A percentile compares a stretch with the other conserved stretches of the same genome.
Conservation (phyloP, 164 flowering plant genomes). For the Warburgia ugandensis region DNA sequence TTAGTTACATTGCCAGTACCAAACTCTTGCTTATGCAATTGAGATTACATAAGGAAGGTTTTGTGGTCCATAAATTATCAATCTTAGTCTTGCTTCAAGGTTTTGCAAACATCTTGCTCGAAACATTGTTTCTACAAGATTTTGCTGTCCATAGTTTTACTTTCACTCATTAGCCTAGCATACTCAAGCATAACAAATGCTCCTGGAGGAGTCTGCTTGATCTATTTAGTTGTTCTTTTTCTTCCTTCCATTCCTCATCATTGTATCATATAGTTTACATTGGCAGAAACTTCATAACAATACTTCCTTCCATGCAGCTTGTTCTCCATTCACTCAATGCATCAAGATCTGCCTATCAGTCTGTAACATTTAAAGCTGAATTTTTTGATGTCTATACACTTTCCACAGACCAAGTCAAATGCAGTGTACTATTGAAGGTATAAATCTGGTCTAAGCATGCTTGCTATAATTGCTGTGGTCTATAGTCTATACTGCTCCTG, state of each 20-base stretch:
- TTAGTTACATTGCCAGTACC: too few species aligned
- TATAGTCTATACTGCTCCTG: constrained; percentile 7
- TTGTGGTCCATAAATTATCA: too few species aligned
- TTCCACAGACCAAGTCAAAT: constrained; percentile 53
- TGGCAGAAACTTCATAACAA: background rate
- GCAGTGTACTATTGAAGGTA: constrained; percentile 92
- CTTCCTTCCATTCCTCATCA: background rate
- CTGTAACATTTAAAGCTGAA: constrained; percentile 51
- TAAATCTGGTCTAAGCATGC: background rate
- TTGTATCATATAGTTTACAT: background rate
- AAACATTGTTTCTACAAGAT: too few species aligned
- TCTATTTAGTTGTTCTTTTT: background rate
- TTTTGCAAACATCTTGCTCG: too few species aligned
- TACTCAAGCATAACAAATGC: too few species aligned
- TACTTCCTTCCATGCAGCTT: constrained; percentile 39
- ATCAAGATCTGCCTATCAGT: constrained; percentile 80
- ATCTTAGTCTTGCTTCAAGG: too few species aligned
- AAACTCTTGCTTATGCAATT: too few species aligned
- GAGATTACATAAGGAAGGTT: too few species aligned
- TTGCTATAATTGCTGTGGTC: background rate
- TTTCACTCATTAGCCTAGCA: too few species aligned
- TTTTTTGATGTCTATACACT: constrained; percentile 65
- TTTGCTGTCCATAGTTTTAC: too few species aligned
- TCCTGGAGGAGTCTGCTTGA: too few species aligned
- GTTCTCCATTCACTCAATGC: constrained; percentile 67